Evolutionary conservation across 2,329 filamentous ascomycete genomes (phyloP).

Genomic region (Fusarium verticillioides): DNA sequence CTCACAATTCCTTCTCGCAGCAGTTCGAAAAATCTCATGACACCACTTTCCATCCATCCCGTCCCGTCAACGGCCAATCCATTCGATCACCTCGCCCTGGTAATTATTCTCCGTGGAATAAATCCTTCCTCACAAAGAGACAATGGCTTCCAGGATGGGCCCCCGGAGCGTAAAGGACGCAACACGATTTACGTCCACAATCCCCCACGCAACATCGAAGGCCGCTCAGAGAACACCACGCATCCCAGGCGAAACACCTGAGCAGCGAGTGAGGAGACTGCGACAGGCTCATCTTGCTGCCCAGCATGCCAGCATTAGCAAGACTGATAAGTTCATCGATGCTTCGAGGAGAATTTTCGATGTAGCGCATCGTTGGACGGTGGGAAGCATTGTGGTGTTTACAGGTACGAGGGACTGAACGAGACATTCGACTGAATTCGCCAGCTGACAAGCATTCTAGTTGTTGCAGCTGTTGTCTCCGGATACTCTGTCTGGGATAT

Average conservation of each 20-base stretch:
- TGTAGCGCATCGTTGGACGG: conserved; percentile 65
- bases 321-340: conserved; percentile 62
- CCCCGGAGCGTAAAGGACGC: conserved; percentile 81
- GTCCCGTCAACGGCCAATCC: conserved; percentile 34
- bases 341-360: conserved; percentile 63
- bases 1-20: conserved; percentile 43
- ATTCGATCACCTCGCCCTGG: neutral
- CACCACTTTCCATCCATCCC: conserved; percentile 45
- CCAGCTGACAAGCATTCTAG: conserved; percentile 48
- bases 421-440: neutral
- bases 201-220: conserved; percentile 74
- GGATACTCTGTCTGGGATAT: conserved; percentile 71
- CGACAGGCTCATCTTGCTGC: conserved; percentile 75
- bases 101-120: neutral
- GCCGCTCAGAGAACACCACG: conserved; percentile 50
- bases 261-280: conserved; percentile 75
- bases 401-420: conserved; percentile 58
- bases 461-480: conserved; percentile 65
- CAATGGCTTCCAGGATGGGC: conserved; percentile 57
- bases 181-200: conserved; percentile 72
- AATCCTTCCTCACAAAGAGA: conserved; percentile 27
- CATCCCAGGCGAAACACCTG: conserved; percentile 68
- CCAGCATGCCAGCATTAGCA: conserved; percentile 66
- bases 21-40: conserved; percentile 53
- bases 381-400: conserved; percentile 65